Conservation (phyloP, 441 rosid genomes). For the Gossypium trilobum region DNA sequence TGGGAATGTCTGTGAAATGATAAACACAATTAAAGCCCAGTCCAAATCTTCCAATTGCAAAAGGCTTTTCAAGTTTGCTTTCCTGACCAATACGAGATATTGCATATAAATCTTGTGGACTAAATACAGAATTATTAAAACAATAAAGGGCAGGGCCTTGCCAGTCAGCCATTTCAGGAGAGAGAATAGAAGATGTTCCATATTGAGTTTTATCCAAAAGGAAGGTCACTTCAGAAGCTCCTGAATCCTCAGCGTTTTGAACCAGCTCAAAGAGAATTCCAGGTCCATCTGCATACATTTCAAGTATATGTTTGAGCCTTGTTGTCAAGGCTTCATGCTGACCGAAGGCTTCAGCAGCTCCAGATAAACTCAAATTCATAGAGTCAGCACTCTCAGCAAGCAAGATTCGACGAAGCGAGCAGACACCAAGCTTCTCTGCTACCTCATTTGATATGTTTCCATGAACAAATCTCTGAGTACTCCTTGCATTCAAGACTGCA, state of each 20-base stretch:
- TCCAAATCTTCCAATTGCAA: conserved; percentile 96
- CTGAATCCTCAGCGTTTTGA: conserved; percentile 98
- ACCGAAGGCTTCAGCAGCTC: conserved; percentile 99
- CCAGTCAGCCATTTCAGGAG: conserved; percentile 99
- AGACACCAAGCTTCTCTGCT: conserved; percentile 93
- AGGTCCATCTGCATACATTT: conserved; percentile 99
- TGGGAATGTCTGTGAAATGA: conserved; percentile 93
- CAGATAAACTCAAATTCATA: conserved; percentile 85
- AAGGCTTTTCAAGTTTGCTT: conserved; percentile 95
- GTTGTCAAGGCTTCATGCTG: conserved; percentile 99
- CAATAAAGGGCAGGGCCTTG: conserved; percentile 98
- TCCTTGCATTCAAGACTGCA: conserved; percentile 52
- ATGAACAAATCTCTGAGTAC: conserved; percentile 74
- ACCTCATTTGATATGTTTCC: conserved; percentile 95
- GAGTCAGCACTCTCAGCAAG: conserved; percentile 99
- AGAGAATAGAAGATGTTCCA: conserved; percentile 94
- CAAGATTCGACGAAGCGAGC: conserved; percentile 89
- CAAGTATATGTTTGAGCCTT: conserved; percentile 92
- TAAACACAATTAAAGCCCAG: conserved; percentile 96
- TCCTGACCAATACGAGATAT: conserved; percentile 99
- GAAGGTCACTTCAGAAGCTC: conserved; percentile 89
- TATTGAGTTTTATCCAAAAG: conserved; percentile 93
- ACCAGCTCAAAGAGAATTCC: conserved; percentile 93
- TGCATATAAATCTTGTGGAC: conserved; percentile 92
- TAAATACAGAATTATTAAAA: conserved; percentile 91